Base-by-base conservation (phyloP, 331 rosid genomes). In the Erythrophleum ivorense region DNA sequence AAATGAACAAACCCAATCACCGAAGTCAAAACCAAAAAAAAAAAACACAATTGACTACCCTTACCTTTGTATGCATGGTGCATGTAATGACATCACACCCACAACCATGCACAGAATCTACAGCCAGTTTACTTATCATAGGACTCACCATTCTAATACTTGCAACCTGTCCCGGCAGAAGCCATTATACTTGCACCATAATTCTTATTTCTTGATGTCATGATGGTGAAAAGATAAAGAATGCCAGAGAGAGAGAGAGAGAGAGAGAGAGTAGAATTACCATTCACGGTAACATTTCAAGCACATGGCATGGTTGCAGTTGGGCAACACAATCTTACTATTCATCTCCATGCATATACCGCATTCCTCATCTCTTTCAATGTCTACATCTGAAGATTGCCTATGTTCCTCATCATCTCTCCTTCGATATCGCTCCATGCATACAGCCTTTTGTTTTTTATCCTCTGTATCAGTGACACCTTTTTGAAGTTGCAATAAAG, bases 291-390 rank as follows among this genome's bases (percentile, higher is more conserved):
- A 95, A 85, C 98, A 95, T 91, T 89, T 93, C 81, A 89, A 83
- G 93, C 98, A 95, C 98, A 95, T 89, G 71, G 80, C 90, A 80
- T 95, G 98, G 88, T 91, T 91, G 92, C 98, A 95, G 81, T 89
- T 87, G 33, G 98, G 98, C 86, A 95, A 85, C 40, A 95, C 96
- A 84, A 91, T 90, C 91, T 95, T 95, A 79, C 92, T 89, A 78
- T 89, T 90, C 83, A 86, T 83, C 80, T 95, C 98, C 98, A 95
- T 95, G 87, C 98, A 95, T 86, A 95, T 95, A 73, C 98, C 98
- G 65, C 98, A 95, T 81, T 95, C 98, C 82, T 95, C 98, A 86
- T 95, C 98, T 80, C 98, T 87, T 87, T 95, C 98, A 78, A 87
- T 83, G 73, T 95, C 98, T 45, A 86, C 85, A 72, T 95, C 98